phyloP scores from a whole-genome alignment of 2,329 filamentous ascomycete species.

The Pseudogymnoascus sp. region DNA sequence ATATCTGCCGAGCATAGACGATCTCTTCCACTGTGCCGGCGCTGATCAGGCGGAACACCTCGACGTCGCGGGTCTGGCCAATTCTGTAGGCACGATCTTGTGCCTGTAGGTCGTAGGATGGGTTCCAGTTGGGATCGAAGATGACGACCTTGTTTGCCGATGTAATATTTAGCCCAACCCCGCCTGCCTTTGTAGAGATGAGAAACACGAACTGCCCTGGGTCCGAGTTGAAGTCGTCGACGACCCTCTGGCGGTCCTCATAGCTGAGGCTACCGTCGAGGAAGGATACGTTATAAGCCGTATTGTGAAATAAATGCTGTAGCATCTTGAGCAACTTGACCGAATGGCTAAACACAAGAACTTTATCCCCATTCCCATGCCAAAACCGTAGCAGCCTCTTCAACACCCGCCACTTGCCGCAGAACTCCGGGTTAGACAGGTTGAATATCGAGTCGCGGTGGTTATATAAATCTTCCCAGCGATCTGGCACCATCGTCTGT shows the following conservation, averaged over 20 bases:
- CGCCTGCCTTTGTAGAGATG: constrained; percentile 88
- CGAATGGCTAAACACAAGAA: constrained; percentile 89
- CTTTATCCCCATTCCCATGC: constrained; percentile 86
- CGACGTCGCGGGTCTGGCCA: constrained; percentile 84
- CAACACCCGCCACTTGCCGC: constrained; percentile 93
- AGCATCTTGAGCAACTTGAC: constrained; percentile 80
- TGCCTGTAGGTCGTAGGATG: constrained; percentile 86
- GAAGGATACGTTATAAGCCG: constrained; percentile 85
- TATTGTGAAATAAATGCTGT: constrained; percentile 77
- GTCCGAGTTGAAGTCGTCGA: constrained; percentile 88
- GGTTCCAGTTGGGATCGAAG: constrained; percentile 97
- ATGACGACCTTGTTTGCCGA: constrained; percentile 98
- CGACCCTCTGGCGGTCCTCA: constrained; percentile 71
- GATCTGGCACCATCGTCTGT: constrained; percentile 64
- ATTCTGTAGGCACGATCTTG: constrained; percentile 96
- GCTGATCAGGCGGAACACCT: constrained; percentile 87
- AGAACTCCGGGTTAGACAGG: constrained; percentile 82
- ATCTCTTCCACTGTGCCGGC: constrained; percentile 95
- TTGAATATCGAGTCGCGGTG: constrained; percentile 72
- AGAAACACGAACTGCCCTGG: constrained; percentile 87
- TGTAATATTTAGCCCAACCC: constrained; percentile 91
- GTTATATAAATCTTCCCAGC: constrained; percentile 67
- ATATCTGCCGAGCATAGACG: constrained; percentile 93
- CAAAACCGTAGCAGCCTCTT: constrained; percentile 83
- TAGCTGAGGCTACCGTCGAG: constrained; percentile 79